These are phyloP conservation scores for Jaltomata sinuosa DNA, from an alignment of 257 asterid genomes.

Conservation along the genomic window DNA sequence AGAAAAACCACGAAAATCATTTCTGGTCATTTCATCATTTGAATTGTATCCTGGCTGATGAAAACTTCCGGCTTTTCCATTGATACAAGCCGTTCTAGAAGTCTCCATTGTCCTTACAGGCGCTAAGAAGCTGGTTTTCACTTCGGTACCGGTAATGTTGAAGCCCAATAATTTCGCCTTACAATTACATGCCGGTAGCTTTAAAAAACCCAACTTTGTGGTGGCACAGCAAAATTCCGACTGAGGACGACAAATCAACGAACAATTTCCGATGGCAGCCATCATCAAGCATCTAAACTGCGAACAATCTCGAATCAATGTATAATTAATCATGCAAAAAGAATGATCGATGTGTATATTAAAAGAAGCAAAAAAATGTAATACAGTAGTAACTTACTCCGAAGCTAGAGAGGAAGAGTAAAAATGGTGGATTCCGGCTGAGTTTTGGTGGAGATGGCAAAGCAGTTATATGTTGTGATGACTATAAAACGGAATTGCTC, in stretches of 20 bases:
- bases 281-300: slow-evolving; percentile 21
- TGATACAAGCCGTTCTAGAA: slow-evolving; percentile 33
- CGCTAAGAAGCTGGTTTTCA: slow-evolving; percentile 36
- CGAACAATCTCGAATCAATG: not conserved
- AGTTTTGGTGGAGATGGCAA: not conserved
- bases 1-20: slow-evolving; percentile 21
- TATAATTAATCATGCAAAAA: not conserved
- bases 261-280: slow-evolving; percentile 16
- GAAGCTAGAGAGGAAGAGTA: not conserved
- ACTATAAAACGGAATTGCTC: not conserved
- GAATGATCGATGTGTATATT: not conserved
- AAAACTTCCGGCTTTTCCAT: slow-evolving; percentile 12
- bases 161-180: slow-evolving; percentile 6
- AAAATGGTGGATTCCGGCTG: not conserved
- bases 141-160: slow-evolving; percentile 12
- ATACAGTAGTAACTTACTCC: not conserved
- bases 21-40: slow-evolving; percentile 4
- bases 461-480: not conserved
- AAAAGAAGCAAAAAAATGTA: not conserved
- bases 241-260: slow-evolving; percentile 12
- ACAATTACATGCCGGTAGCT: slow-evolving; percentile 14
- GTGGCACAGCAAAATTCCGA: slow-evolving; percentile 9
- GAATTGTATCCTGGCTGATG: slow-evolving; percentile 18
- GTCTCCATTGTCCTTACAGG: slow-evolving; percentile 63
- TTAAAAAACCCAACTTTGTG: slow-evolving; percentile 21